These are phyloP conservation scores for Erythrobasidium yunnanense DNA, from an alignment of 768 basidiomycete genomes.

Conservation along the genomic window DNA sequence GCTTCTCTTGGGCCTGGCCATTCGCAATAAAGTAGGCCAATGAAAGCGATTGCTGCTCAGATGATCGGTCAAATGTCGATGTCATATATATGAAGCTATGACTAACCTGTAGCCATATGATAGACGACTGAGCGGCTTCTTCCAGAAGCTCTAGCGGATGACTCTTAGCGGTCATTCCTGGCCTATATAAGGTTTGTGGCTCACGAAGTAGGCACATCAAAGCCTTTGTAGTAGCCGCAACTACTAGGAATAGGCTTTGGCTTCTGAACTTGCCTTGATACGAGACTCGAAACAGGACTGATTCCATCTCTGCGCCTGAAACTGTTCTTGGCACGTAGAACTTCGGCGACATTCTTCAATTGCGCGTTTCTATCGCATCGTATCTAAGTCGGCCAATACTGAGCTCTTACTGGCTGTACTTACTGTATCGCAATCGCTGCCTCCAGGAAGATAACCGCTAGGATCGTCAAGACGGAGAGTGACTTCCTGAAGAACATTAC, in stretches of 20 bases:
- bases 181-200: neutral
- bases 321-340: neutral
- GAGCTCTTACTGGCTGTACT: neutral
- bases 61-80: neutral
- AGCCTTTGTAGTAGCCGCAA: slow-evolving; percentile 15
- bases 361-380: neutral
- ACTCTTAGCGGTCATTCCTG: neutral
- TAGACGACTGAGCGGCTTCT: slow-evolving; percentile 11
- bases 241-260: neutral
- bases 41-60: neutral
- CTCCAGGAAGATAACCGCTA: slow-evolving; percentile 3
- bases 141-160: neutral
- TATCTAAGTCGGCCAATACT: neutral
- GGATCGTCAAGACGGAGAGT: neutral
- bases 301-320: neutral
- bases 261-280: neutral
- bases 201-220: slow-evolving; percentile 20
- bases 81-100: neutral
- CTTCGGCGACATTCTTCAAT: neutral
- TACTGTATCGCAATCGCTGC: slow-evolving; percentile 21
- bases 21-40: slow-evolving; percentile 5
- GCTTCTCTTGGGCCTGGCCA: neutral
- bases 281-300: neutral
- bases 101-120: slow-evolving; percentile 5
- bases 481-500: neutral